Evolutionary conservation across 768 basidiomycete species (phyloP), one percentile per base, ranked within the genome.

Genomic region (Infundibulicybe gibba): DNA sequence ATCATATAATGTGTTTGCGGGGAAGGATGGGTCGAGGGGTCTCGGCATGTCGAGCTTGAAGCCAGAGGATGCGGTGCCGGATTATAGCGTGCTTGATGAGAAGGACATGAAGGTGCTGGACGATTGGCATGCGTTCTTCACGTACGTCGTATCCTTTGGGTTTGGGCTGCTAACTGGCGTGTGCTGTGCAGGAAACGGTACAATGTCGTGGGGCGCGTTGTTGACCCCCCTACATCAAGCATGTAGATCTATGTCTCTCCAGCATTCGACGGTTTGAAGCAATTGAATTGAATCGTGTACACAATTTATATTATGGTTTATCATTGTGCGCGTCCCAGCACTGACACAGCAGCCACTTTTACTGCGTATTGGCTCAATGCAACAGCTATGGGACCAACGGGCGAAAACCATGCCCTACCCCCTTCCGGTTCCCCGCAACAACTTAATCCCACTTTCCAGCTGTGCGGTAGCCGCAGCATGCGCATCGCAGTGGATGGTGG

Each of bases 11-110:
- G 66, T 95, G 16, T 97, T 98, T 62, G 91, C 94, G 30, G 95
- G 94, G 39, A 95, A 90, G 68, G 95, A 99, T 59, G 95, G 85
- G 0, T 94, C 91, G 6, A 81, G 75, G 52, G 95, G 87, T 0
- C 72, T 99, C 6, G 95, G 93, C 37, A 85, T 84, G 81, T 93
- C 90, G 43, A 94, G 90, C 56, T 68, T 97, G 55, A 89, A 90
- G 45, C 66, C 72, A 3, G 87, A 92, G 64, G 84, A 98, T 59
- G 95, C 94, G 9, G 75, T 93, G 1, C 68, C 92, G 11, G 94
- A 99, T 60, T 97, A 90, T 61, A 90, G 85, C 55, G 64, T 56
- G 0, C 74, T 99, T 44, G 73, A 78, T 37, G 83, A 82, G 50
- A 77, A 79, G 50, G 89, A 94, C 56, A 65, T 60, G 63, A 88